A percentile compares a stretch with the other conserved stretches of the same genome.
phyloP scores from a whole-genome alignment of 1,139 yeast species.

The Taphrina sp. region DNA sequence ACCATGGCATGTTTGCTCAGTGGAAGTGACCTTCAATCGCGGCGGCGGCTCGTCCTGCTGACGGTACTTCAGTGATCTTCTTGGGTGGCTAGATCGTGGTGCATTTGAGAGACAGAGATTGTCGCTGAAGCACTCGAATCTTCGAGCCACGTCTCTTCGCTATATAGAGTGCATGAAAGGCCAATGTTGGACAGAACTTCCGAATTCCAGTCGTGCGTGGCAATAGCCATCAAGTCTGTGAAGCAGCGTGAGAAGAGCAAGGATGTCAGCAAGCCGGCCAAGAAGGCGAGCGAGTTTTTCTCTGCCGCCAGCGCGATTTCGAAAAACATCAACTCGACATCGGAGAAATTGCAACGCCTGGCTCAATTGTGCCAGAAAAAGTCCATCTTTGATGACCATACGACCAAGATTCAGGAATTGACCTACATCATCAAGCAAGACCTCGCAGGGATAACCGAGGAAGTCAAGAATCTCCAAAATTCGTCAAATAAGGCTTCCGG shows the following conservation, averaged over 20 bases:
- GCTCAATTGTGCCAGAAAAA: slow-evolving; percentile 82
- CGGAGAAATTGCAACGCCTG: slow-evolving; percentile 73
- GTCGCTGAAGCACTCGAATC: no score
- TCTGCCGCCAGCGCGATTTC: slow-evolving; percentile 80
- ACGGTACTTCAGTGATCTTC: no score
- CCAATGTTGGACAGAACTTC: slow-evolving; percentile 61
- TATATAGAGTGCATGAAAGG: no score
- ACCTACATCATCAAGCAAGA: slow-evolving; percentile 92
- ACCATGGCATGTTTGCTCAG: no score
- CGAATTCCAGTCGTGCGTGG: slow-evolving; percentile 83
- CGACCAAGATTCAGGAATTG: slow-evolving; percentile 87
- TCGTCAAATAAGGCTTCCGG: slow-evolving; percentile 48
- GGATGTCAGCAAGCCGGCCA: slow-evolving; percentile 49
- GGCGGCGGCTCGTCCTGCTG: no score
- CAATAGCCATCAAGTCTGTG: slow-evolving; percentile 47
- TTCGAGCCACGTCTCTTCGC: no score
- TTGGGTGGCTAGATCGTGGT: no score
- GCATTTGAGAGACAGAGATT: no score
- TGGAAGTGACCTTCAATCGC: no score
- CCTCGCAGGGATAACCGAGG: slow-evolving; percentile 79
- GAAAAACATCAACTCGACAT: slow-evolving; percentile 83
- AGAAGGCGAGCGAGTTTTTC: slow-evolving; percentile 57
- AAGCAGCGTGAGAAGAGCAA: slow-evolving; percentile 45
- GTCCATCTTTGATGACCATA: slow-evolving; percentile 92
- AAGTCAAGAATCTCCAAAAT: slow-evolving; percentile 63